Base-by-base conservation (phyloP, 106 monocot genomes). In the Dendrobium huoshanense region DNA sequence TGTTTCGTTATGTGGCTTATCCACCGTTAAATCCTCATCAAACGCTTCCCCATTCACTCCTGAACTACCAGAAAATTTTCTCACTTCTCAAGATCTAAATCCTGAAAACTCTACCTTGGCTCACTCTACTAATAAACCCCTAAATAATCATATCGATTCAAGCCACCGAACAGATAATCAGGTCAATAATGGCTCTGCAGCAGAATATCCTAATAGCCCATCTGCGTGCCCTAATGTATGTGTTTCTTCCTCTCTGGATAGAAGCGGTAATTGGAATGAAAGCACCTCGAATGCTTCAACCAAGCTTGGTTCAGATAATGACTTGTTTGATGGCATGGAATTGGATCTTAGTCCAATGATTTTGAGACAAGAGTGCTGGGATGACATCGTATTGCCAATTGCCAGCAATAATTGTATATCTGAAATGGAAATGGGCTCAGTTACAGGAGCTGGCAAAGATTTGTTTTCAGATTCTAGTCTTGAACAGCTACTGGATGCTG, bases 281-380 rank as follows among this genome's bases (percentile, higher is more conserved):
- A 76, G 44, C 25, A 22, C 75, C 78, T 56, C 44, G n/a, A 33
- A 20, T 81, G 48, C 19, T 29, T 44, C 78, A 17, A 33, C 42
- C 13, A 75, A 83, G 44, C 9, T 48, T 45, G 41, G 59, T 68
- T 54, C 61, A 13, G 83, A 86, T 54, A 78, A 81, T 47, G 88
- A 93, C 49, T 54, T 92, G 16, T 88, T 89, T 61, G 89, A 89
- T 80, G 83, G 85, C 61, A 84, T 93, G 67, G 88, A 86, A 27
- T 77, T 92, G 47, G 90, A 92, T 78, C 59, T 88, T 0, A 90
- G 59, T 44, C 49, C 81, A 13, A 41, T 74, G n/a, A 44, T 74
- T 74, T 74, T 74, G 74, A 41, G 5, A 20, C 44, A 74, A 74
- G 74, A 84, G 9, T 82, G 56, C 58, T 93, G 88, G 85, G 91